Evolutionary conservation across 352 stramenopile genomes (phyloP), one percentile per base, ranked within the genome.

Genomic region (Phytophthora pluvialis): DNA sequence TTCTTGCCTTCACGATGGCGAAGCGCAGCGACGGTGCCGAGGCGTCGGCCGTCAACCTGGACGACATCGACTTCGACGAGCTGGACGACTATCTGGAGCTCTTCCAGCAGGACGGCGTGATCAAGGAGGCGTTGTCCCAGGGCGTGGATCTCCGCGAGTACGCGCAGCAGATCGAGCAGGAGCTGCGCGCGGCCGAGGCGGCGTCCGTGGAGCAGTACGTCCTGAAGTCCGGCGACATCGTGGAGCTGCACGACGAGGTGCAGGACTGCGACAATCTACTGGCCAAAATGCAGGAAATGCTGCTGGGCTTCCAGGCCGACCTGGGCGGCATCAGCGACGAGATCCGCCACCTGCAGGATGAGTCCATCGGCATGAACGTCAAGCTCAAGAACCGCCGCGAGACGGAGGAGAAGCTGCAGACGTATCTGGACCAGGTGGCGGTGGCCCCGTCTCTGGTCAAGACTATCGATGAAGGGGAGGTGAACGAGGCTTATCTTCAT

Each of bases 251-350:
- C 60, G 82, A 95, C 49, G 88, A 99, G 66, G 93, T 99, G 43
- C 90, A 98, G 64, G 86, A 93, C 49, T 99, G 97, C 77, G 97
- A 99, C 79, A 91, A 94, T 67, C 95, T 99, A 58, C 84, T 99
- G 42, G 93, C 90, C 16, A 89, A 92, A 43, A 97, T 99, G 88
- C 96, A 99, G 71, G 96, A 98, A 81, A 98, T 99, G 92, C 73
- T 99, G 36, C 74, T 99, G 21, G 97, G 97, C 7, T 99, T 99
- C 77, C 97, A 99, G 80, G 96, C 96, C 3, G 97, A 99, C 78
- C 77, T 99, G 6, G 97, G 97, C 25, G 96, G 96, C 40, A 97
- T 99, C 64, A 98, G 90, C 65, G 93, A 98, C 49, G 98, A 99
- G 74, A 99, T 99, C 73, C 91, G 93, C 51, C 86, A 98, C 54